These are phyloP conservation scores for Sporothrix luriei DNA, from an alignment of 2,329 filamentous ascomycete species.

Conservation along the genomic window DNA sequence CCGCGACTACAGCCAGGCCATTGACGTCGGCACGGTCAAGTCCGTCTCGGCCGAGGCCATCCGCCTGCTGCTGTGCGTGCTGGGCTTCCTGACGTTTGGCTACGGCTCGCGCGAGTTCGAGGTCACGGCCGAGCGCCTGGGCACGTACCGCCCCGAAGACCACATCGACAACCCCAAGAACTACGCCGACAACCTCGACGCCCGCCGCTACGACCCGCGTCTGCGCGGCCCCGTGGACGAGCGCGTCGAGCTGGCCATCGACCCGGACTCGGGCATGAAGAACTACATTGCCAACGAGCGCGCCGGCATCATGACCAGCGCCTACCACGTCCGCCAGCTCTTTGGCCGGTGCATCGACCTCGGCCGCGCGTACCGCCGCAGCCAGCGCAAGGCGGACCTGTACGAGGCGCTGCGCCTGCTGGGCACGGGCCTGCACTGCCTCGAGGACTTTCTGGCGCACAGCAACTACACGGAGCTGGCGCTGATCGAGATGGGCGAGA, in stretches of 20 bases:
- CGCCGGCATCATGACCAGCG: constrained; percentile 77
- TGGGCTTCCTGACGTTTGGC: constrained; percentile 87
- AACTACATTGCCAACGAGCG: constrained; percentile 92
- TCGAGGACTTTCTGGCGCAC: constrained; percentile 90
- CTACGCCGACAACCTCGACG: constrained; percentile 87
- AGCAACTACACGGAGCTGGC: constrained; percentile 91
- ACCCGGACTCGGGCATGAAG: constrained; percentile 77
- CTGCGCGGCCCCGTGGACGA: constrained; percentile 84
- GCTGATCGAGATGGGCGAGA: constrained; percentile 82
- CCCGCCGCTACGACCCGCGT: constrained; percentile 75
- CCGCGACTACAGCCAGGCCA: constrained; percentile 87
- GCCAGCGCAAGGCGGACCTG: constrained; percentile 71
- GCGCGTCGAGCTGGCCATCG: constrained; percentile 73
- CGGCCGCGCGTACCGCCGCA: constrained; percentile 71
- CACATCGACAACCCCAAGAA: constrained; percentile 80
- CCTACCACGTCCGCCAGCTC: constrained; percentile 72
- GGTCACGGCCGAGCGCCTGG: constrained; percentile 75
- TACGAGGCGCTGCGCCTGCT: constrained; percentile 84
- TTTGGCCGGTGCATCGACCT: constrained; percentile 75
- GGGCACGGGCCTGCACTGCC: constrained; percentile 84
- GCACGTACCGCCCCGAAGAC: constrained; percentile 79
- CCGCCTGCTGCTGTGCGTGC: constrained; percentile 81
- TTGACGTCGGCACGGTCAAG: constrained; percentile 91
- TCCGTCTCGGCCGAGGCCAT: constrained; percentile 88
- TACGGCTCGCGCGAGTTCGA: constrained; percentile 84